Percentiles rank a stretch among this genome's conserved stretches.
phyloP scores from a whole-genome alignment of 1,284 basidiomycete species.

The Fistulinella cinereoalba region DNA sequence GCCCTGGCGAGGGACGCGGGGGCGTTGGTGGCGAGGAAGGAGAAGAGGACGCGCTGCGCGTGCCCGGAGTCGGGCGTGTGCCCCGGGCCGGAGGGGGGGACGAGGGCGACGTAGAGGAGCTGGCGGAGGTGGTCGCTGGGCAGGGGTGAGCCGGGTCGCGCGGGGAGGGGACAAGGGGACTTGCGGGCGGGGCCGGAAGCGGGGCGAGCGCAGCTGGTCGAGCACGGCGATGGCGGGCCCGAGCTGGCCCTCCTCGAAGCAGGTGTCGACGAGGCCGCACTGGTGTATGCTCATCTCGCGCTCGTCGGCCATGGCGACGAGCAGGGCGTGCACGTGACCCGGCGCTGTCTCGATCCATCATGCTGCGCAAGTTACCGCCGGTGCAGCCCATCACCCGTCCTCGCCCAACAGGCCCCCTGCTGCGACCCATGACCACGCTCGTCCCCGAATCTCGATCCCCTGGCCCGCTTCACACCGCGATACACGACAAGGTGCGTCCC shows the following conservation, averaged over 20 bases:
- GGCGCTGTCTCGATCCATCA: neutral
- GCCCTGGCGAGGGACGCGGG: conserved; percentile 52
- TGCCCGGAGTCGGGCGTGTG: conserved; percentile 49
- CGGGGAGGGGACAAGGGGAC: conserved; percentile 26
- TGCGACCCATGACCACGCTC: conserved; percentile 29
- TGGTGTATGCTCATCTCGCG: conserved; percentile 55
- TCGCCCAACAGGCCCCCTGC: conserved; percentile 19
- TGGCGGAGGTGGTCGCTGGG: conserved; percentile 58
- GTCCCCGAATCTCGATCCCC: conserved; percentile 18
- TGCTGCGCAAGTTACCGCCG: conserved; percentile 9
- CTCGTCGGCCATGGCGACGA: conserved; percentile 29
- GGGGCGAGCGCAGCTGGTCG: conserved; percentile 55
- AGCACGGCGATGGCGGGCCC: conserved; percentile 59
- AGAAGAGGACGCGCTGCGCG: conserved; percentile 54
- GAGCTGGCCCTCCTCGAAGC: conserved; percentile 72
- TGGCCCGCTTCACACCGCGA: conserved; percentile 47
- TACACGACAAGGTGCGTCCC: conserved; percentile 53
- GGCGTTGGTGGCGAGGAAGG: conserved; percentile 54
- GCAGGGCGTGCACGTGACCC: conserved; percentile 24
- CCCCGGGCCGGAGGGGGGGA: conserved; percentile 48
- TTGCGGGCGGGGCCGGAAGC: conserved; percentile 53
- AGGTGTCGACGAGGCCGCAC: conserved; percentile 59
- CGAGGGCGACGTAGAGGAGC: conserved; percentile 64
- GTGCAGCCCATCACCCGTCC: conserved; percentile 15
- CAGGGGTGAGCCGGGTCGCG: conserved; percentile 10